Conservation (phyloP, 1,284 basidiomycete species). For the Puccinia hordei region DNA sequence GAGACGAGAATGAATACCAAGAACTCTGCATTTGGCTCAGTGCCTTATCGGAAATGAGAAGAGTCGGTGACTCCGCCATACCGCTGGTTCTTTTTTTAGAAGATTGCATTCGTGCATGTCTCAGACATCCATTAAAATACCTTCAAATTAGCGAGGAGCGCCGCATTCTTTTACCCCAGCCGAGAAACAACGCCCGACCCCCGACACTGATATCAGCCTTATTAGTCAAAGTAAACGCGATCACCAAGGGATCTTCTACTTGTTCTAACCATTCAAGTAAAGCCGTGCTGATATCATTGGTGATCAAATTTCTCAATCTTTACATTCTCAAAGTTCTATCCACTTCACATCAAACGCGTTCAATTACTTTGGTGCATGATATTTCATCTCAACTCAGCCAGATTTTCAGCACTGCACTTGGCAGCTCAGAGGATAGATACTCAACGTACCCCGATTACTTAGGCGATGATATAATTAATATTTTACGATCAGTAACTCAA, state of each 20-base stretch:
- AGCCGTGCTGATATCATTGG: conserved; percentile 24
- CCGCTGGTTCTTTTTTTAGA: conserved; percentile 38
- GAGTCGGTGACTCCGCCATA: conserved; percentile 16
- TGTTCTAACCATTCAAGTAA: not conserved
- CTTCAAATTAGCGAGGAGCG: conserved; percentile 38
- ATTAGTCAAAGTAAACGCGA: conserved; percentile 23
- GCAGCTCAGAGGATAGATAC: not conserved
- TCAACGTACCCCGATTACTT: conserved; percentile 28
- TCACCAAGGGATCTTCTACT: conserved; percentile 18
- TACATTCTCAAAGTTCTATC: conserved; percentile 35
- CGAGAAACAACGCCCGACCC: not conserved
- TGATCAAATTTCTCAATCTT: conserved; percentile 49
- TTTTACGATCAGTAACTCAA: conserved; percentile 24
- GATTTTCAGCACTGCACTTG: conserved; percentile 12
- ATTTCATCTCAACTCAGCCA: conserved; percentile 26
- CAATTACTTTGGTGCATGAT: conserved; percentile 17
- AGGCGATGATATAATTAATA: conserved; percentile 5
- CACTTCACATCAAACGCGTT: conserved; percentile 33
- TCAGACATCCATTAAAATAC: conserved; percentile 47
- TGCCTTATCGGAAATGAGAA: conserved; percentile 33
- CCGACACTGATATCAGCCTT: conserved; percentile 35
- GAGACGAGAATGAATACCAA: conserved; percentile 41
- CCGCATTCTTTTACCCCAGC: not conserved
- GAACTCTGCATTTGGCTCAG: conserved; percentile 49
- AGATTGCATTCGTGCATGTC: conserved; percentile 48